Evolutionary conservation across 2,329 filamentous ascomycete species (phyloP).

Genomic region (Sclerotinia trifoliorum): DNA sequence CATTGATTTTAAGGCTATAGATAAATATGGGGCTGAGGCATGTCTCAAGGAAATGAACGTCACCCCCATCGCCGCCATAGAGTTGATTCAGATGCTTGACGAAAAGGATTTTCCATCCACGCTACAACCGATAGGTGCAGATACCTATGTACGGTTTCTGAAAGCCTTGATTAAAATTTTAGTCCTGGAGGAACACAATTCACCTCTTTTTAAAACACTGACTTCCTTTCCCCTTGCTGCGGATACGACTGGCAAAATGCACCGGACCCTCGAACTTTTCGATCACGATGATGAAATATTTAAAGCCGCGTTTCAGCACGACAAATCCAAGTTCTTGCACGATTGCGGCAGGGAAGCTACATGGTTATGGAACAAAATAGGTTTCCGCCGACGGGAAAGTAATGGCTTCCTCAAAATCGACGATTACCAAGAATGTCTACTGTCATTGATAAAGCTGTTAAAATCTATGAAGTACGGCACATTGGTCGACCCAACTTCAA

Average conservation of each 20-base stretch:
- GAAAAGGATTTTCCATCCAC: constrained; percentile 25
- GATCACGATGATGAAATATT: constrained; percentile 36
- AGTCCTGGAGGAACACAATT: not conserved
- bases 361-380: constrained; percentile 29
- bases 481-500: not conserved
- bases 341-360: constrained; percentile 11
- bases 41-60: not conserved
- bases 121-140: constrained; percentile 6
- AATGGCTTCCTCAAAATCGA: constrained; percentile 17
- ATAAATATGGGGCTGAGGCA: not conserved
- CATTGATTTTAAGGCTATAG: constrained; percentile 23
- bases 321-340: constrained; percentile 32
- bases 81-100: constrained; percentile 25
- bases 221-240: constrained; percentile 26
- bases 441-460: not conserved
- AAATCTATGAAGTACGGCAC: not conserved
- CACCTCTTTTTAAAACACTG: not conserved
- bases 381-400: constrained; percentile 26
- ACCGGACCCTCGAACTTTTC: constrained; percentile 28
- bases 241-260: constrained; percentile 29
- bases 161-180: not conserved
- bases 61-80: not conserved
- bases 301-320: constrained; percentile 33
- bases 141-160: constrained; percentile 1
- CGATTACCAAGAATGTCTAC: constrained; percentile 33